Evolutionary conservation across 345 rosid species (phyloP).

Genomic region (Noccaea bulbosa): DNA sequence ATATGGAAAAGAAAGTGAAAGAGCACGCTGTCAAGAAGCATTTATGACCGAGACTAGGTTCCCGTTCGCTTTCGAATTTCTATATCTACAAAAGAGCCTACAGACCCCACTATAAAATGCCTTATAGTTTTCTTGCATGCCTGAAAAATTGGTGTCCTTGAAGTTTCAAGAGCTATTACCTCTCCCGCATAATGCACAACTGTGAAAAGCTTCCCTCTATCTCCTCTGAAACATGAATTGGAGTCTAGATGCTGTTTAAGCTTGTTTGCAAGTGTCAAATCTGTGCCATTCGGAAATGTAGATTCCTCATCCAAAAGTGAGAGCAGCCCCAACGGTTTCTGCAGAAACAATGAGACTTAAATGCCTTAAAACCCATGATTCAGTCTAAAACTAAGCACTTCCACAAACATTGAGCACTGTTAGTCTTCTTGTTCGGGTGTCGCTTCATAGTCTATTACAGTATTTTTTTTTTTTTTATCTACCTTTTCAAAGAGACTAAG

Average conservation of each 20-base stretch:
- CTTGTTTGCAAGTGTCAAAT: conserved; percentile 93
- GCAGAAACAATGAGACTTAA: conserved; percentile 44
- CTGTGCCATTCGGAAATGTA: conserved; percentile 94
- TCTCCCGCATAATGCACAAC: conserved; percentile 96
- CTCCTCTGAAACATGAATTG: conserved; percentile 82
- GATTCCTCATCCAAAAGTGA: conserved; percentile 98
- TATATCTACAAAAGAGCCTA: conserved; percentile 4
- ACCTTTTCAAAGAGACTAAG: conserved; percentile 99
- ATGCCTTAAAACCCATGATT: conserved; percentile 16
- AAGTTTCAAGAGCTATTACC: conserved; percentile 53
- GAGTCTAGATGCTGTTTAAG: conserved; percentile 82
- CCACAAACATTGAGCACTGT: background rate
- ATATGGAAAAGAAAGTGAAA: conserved; percentile 35
- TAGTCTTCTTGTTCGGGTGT: conserved; percentile 3
- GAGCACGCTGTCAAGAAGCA: conserved; percentile 41
- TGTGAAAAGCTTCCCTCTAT: conserved; percentile 76
- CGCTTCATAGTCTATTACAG: conserved; percentile 18
- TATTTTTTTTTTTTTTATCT: conserved; percentile 16
- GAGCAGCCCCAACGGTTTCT: conserved; percentile 92
- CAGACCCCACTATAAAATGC: conserved; percentile 7
- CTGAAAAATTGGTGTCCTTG: conserved; percentile 20
- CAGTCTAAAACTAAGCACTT: conserved; percentile 10
- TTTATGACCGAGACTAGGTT: conserved; percentile 25
- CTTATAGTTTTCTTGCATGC: background rate
- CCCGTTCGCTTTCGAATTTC: conserved; percentile 4